Conservation (phyloP, 164 flowering plant species). For the Echeveria elegans region DNA sequence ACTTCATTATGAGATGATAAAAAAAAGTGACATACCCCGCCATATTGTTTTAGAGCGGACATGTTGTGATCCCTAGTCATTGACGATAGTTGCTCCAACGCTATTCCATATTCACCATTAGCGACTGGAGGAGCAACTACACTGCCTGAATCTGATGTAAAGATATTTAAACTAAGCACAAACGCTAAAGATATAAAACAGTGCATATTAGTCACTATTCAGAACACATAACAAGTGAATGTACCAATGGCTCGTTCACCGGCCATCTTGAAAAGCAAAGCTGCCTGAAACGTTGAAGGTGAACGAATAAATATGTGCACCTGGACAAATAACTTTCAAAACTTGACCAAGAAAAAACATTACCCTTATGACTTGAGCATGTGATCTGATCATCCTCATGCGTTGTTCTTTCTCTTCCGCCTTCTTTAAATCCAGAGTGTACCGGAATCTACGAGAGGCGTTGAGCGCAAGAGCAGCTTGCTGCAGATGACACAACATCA, state of each 20-base stretch:
- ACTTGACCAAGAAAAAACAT: constrained; percentile 6
- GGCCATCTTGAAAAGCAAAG: constrained; percentile 76
- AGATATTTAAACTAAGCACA: background rate
- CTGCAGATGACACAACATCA: constrained; percentile 19
- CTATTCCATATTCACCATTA: constrained; percentile 47
- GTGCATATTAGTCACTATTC: background rate
- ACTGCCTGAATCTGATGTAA: constrained; percentile 21
- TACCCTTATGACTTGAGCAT: constrained; percentile 75
- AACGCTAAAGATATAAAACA: background rate
- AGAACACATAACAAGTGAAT: background rate
- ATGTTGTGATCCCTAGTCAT: constrained; percentile 59
- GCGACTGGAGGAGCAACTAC: constrained; percentile 20
- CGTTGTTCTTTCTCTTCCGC: constrained; percentile 42
- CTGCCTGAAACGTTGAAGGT: constrained; percentile 51
- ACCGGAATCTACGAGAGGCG: constrained; percentile 70
- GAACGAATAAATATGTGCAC: constrained; percentile 1
- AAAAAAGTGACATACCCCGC: constrained; percentile 48
- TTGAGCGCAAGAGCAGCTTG: constrained; percentile 74
- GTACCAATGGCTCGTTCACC: constrained; percentile 23
- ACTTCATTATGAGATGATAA: background rate
- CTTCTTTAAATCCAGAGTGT: constrained; percentile 51
- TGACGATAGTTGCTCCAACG: constrained; percentile 52
- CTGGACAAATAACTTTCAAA: background rate
- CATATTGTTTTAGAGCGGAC: constrained; percentile 48
- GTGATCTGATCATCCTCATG: constrained; percentile 56